phyloP scores from a whole-genome alignment of 2,329 filamentous ascomycete species.

The Teratosphaeria epicoccoides region DNA sequence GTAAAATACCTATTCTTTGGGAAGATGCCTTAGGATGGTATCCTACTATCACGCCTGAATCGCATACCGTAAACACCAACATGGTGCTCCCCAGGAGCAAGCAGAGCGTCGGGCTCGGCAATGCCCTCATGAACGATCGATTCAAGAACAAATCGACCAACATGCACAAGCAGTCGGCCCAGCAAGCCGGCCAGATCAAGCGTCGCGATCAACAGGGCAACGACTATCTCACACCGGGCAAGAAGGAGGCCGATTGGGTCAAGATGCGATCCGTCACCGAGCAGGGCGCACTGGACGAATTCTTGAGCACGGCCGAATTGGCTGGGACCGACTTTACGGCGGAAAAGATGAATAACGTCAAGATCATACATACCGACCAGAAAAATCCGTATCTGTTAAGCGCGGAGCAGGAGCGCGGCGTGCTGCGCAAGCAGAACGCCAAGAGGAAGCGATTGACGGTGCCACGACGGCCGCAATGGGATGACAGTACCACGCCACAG shows the following conservation, averaged over 20 bases:
- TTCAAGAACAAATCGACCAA: conserved; percentile 85
- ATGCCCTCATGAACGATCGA: conserved; percentile 78
- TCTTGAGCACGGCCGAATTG: conserved; percentile 86
- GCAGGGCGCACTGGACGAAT: conserved; percentile 92
- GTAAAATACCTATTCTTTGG: too few relatives aligned
- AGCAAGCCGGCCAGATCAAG: conserved; percentile 52
- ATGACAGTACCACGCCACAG: conserved; percentile 69
- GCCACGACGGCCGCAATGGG: conserved; percentile 81
- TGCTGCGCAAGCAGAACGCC: conserved; percentile 69
- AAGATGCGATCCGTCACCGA: conserved; percentile 99
- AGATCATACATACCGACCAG: conserved; percentile 95
- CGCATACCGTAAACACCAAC: background rate
- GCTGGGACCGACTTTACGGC: conserved; percentile 98
- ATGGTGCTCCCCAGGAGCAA: conserved; percentile 88
- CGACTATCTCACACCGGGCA: conserved; percentile 80
- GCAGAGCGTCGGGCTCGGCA: conserved; percentile 87
- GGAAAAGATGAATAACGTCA: conserved; percentile 97
- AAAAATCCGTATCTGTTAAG: conserved; percentile 90
- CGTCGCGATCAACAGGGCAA: conserved; percentile 24
- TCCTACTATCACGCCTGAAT: background rate
- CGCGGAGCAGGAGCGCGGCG: conserved; percentile 66
- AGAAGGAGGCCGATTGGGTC: conserved; percentile 88
- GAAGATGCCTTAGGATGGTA: background rate
- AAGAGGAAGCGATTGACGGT: conserved; percentile 76
- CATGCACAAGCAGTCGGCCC: conserved; percentile 58